Evolutionary conservation across 257 asterid species (phyloP).

Genomic region (Salvia rosmarinus): DNA sequence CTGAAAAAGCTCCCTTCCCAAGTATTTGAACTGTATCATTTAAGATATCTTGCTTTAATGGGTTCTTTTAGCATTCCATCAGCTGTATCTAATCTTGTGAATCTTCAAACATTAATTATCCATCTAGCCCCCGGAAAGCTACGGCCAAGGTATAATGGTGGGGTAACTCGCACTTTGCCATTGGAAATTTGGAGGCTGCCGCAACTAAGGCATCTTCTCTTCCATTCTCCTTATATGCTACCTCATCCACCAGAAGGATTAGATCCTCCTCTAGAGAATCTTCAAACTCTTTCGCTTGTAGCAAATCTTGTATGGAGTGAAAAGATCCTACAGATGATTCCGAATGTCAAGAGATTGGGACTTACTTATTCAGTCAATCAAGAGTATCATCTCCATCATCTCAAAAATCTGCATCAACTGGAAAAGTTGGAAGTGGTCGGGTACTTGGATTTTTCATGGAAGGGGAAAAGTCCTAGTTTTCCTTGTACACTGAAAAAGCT

Average conservation of each 20-base stretch:
- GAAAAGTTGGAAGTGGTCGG: not conserved
- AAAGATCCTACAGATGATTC: not conserved
- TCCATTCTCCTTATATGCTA: not conserved
- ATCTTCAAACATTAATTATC: not conserved
- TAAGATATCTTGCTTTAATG: slow-evolving; percentile 1
- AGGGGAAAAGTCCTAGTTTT: not conserved
- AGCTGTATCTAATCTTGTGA: not conserved
- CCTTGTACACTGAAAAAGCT: not conserved
- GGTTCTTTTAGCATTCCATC: not conserved
- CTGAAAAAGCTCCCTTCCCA: not conserved
- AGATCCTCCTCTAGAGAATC: not conserved
- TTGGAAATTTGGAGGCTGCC: not conserved
- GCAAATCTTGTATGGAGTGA: not conserved
- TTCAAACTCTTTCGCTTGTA: not conserved
- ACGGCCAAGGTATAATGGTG: not conserved
- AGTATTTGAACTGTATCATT: not conserved
- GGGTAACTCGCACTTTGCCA: not conserved
- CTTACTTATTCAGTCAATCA: not conserved
- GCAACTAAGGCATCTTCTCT: slow-evolving; percentile 6
- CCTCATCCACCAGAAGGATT: not conserved
- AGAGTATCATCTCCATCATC: not conserved
- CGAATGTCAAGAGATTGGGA: slow-evolving; percentile 9
- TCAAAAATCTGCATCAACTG: not conserved
- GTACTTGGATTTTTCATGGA: not conserved
- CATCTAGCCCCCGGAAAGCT: not conserved